Percentiles rank a stretch among this genome's conserved stretches.
These are phyloP conservation scores for Hymenotorrendiella dingleyae DNA, from an alignment of 2,329 filamentous ascomycete species.

Conservation along the genomic window DNA sequence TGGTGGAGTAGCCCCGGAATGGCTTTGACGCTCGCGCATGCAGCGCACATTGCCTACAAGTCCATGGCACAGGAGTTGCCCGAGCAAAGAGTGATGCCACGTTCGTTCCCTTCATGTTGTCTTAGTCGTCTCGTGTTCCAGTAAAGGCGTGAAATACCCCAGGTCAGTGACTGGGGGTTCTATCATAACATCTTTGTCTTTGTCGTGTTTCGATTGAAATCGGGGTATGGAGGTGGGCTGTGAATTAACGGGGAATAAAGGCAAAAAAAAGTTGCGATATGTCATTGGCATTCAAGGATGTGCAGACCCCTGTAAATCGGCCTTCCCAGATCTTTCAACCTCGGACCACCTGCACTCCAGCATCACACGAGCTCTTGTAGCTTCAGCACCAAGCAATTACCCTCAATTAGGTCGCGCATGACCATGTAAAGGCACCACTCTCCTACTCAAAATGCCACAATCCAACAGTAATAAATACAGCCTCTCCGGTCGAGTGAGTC, in stretches of 20 bases:
- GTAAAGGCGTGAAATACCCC: neutral
- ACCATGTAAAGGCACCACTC: neutral
- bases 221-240: neutral
- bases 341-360: too few species aligned
- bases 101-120: conserved; percentile 24
- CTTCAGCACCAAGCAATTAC: neutral
- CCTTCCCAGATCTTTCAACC: too few species aligned
- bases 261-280: conserved; percentile 1
- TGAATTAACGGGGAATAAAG: neutral
- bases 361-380: too few species aligned
- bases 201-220: neutral
- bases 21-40: conserved; percentile 9
- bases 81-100: conserved; percentile 14
- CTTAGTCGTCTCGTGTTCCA: neutral
- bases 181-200: neutral
- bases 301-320: neutral
- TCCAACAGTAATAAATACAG: conserved; percentile 21
- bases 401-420: neutral
- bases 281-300: neutral
- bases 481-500: conserved; percentile 22
- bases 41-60: conserved; percentile 23
- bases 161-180: too few species aligned
- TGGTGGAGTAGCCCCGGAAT: conserved; percentile 10
- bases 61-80: conserved; percentile 17
- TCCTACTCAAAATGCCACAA: neutral